These are phyloP conservation scores for Yamadazyma diddensiae DNA, from an alignment of 1,139 yeast genomes.

Conservation along the genomic window DNA sequence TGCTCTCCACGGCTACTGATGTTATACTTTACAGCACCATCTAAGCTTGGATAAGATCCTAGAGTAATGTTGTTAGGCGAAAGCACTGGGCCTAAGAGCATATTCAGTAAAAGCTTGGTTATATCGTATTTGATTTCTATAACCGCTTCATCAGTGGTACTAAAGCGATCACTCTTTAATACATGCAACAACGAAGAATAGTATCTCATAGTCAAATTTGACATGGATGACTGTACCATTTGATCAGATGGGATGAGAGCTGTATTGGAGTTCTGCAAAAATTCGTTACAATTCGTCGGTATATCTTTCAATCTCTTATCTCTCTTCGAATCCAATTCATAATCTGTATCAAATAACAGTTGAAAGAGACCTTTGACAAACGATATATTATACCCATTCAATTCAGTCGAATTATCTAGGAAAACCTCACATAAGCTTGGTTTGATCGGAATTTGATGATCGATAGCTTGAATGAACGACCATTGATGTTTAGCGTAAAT, in stretches of 20 bases:
- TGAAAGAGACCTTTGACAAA: conserved; percentile 29
- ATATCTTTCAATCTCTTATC: conserved; percentile 10
- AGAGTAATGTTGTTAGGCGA: conserved; percentile 33
- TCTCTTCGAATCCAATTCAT: background rate
- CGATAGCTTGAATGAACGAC: conserved; percentile 74
- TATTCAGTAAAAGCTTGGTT: conserved; percentile 21
- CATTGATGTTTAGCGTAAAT: conserved; percentile 64
- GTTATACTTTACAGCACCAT: conserved; percentile 5
- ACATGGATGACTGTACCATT: conserved; percentile 23
- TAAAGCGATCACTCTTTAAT: conserved; percentile 17
- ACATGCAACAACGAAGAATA: conserved; percentile 29
- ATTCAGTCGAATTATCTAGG: conserved; percentile 11
- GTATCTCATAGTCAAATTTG: conserved; percentile 26
- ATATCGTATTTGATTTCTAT: conserved; percentile 32
- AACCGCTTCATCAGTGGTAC: conserved; percentile 31
- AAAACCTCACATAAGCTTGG: conserved; percentile 42
- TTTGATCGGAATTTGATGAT: conserved; percentile 45
- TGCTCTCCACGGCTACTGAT: conserved; percentile 6
- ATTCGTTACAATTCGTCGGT: conserved; percentile 28
- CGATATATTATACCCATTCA: conserved; percentile 23
- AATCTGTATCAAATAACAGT: conserved; percentile 23
- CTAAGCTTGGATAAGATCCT: conserved; percentile 9
- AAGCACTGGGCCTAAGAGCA: conserved; percentile 27
- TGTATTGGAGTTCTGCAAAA: conserved; percentile 27
- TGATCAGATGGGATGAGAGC: conserved; percentile 36